A percentile compares a stretch with the other conserved stretches of the same genome.
phyloP scores from a whole-genome alignment of 768 basidiomycete genomes.

The Amanita inopinata region DNA sequence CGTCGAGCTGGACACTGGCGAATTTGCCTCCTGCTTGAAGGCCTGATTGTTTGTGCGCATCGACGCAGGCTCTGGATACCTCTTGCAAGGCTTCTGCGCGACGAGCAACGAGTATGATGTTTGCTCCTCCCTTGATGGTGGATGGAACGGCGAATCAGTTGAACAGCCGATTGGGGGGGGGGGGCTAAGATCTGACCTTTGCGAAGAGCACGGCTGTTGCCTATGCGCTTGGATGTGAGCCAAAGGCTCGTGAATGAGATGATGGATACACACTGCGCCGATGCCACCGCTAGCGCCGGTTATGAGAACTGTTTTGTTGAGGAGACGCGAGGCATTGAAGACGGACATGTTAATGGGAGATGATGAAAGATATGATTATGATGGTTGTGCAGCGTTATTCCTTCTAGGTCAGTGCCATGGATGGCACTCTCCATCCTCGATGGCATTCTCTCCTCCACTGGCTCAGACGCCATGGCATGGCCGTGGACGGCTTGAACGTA shows the following conservation, averaged over 20 bases:
- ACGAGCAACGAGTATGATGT: slow-evolving; percentile 78
- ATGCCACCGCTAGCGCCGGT: slow-evolving; percentile 90
- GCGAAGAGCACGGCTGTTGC: slow-evolving; percentile 86
- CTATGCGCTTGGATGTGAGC: slow-evolving; percentile 25
- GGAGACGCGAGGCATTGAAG: slow-evolving; percentile 72
- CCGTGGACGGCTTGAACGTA: slow-evolving; percentile 35
- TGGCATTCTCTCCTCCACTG: slow-evolving; percentile 46
- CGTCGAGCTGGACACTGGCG: slow-evolving; percentile 62
- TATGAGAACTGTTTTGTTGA: slow-evolving; percentile 79
- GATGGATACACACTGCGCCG: slow-evolving; percentile 54
- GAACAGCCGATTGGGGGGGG: neutral
- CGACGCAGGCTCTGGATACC: slow-evolving; percentile 57
- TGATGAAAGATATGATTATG: slow-evolving; percentile 3
- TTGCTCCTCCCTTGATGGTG: slow-evolving; percentile 61
- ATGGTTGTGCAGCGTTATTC: neutral
- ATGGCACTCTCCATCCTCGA: slow-evolving; percentile 34
- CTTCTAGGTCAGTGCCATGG: slow-evolving; percentile 17
- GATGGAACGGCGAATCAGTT: neutral
- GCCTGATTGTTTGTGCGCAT: slow-evolving; percentile 66
- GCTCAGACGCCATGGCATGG: slow-evolving; percentile 41
- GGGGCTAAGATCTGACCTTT: slow-evolving; percentile 41
- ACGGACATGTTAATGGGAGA: slow-evolving; percentile 45
- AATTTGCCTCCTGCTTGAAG: slow-evolving; percentile 73
- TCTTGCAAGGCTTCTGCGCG: slow-evolving; percentile 60
- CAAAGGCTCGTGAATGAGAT: neutral